Percentiles rank a stretch among this genome's conserved stretches.
These are phyloP conservation scores for Vanilla planifolia DNA, from an alignment of 106 monocot species.

Conservation along the genomic window DNA sequence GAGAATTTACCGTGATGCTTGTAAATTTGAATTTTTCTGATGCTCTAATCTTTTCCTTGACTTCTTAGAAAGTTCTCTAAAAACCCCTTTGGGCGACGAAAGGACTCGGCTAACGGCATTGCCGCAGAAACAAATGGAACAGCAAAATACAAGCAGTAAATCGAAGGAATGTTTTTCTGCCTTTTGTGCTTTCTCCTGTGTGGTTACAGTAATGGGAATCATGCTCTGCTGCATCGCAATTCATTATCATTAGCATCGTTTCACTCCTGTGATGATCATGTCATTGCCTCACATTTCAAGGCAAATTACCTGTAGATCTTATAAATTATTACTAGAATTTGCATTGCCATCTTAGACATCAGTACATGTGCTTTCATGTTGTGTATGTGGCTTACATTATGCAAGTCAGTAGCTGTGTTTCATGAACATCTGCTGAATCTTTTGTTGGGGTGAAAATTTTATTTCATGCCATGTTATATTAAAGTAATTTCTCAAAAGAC, in stretches of 20 bases:
- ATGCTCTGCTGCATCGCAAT: conserved; percentile 43
- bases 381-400: no score
- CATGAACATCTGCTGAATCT: background rate
- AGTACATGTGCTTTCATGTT: no score
- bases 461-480: background rate
- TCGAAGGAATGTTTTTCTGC: conserved; percentile 20
- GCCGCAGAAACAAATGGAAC: conserved; percentile 39
- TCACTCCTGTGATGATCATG: conserved; percentile 30
- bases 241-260: conserved; percentile 39
- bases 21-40: no score
- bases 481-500: conserved; percentile 4
- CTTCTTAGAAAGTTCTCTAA: conserved; percentile 59
- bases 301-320: conserved; percentile 6
- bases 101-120: conserved; percentile 36
- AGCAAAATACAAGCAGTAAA: conserved; percentile 25
- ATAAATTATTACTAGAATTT: conserved; percentile 10
- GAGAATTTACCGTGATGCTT: no score
- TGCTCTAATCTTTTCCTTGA: no score
- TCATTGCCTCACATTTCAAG: conserved; percentile 28
- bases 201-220: conserved; percentile 24
- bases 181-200: conserved; percentile 20
- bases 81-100: conserved; percentile 94
- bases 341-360: conserved; percentile 29
- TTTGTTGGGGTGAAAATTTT: background rate
- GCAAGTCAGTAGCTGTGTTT: no score